These are phyloP conservation scores for Plasmodium berghei DNA, from an alignment of 169 alveolate species.

Conservation along the genomic window DNA sequence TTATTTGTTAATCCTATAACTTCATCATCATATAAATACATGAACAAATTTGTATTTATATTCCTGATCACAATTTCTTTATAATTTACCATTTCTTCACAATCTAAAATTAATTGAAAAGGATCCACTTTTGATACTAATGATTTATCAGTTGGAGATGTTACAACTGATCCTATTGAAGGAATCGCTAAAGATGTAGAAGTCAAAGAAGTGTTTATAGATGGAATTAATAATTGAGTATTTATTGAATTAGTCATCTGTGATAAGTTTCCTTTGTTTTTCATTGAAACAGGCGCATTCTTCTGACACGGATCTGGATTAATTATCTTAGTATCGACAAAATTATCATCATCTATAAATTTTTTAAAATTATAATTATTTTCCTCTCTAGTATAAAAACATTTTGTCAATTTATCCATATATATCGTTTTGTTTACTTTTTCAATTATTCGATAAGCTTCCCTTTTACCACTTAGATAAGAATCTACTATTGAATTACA, in stretches of 20 bases:
- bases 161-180: too few species aligned
- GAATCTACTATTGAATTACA: slow-evolving; percentile 26
- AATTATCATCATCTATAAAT: slow-evolving; percentile 9
- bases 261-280: not conserved
- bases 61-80: slow-evolving; percentile 6
- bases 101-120: not conserved
- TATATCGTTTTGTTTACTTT: slow-evolving; percentile 33
- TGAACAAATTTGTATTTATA: slow-evolving; percentile 3
- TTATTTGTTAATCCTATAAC: slow-evolving; percentile 30
- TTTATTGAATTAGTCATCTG: too few species aligned
- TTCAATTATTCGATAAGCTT: slow-evolving; percentile 67
- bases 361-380: not conserved
- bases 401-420: slow-evolving; percentile 34
- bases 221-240: too few species aligned
- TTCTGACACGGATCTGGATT: not conserved
- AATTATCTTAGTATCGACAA: not conserved
- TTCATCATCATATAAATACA: slow-evolving; percentile 60
- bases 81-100: slow-evolving; percentile 17
- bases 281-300: too few species aligned
- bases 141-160: not conserved
- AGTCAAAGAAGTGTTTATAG: not conserved
- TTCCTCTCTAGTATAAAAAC: slow-evolving; percentile 32
- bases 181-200: not conserved
- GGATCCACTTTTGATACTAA: not conserved
- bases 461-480: slow-evolving; percentile 66